A percentile compares a stretch with the other conserved stretches of the same genome.
Conservation (phyloP, 345 rosid species). For the Hibiscus tridactylites region DNA sequence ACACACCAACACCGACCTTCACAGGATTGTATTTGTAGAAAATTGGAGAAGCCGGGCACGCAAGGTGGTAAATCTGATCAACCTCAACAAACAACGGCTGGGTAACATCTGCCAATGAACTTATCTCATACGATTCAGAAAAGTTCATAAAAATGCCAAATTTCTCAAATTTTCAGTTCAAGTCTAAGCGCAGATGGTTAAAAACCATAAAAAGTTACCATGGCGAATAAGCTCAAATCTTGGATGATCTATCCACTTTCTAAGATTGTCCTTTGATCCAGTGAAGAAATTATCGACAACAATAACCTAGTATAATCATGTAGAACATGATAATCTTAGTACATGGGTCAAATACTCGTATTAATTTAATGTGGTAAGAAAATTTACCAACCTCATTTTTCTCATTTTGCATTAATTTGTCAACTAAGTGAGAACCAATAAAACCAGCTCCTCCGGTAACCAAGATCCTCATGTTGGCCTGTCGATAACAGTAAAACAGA, state of each 20-base stretch:
- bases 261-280: constrained; percentile 84
- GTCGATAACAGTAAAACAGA: constrained; percentile 4
- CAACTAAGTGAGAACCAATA: constrained; percentile 93
- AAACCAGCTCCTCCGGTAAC: constrained; percentile 97
- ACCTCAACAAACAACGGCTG: constrained; percentile 82
- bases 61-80: constrained; percentile 94
- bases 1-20: constrained; percentile 44
- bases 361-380: background rate
- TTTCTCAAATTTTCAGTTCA: background rate
- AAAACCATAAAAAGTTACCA: constrained; percentile 37
- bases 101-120: constrained; percentile 50
- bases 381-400: constrained; percentile 67
- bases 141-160: background rate
- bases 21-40: constrained; percentile 94
- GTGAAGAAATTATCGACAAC: constrained; percentile 92
- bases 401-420: constrained; percentile 83
- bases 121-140: background rate
- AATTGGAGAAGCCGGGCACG: constrained; percentile 97
- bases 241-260: constrained; percentile 86
- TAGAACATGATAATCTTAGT: background rate
- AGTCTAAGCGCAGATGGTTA: background rate
- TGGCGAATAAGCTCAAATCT: constrained; percentile 97
- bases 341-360: background rate
- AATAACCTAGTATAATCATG: constrained; percentile 42
- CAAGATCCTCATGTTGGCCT: constrained; percentile 95